These are phyloP conservation scores for Durio zibethinus DNA, from an alignment of 345 rosid species.

Conservation along the genomic window DNA sequence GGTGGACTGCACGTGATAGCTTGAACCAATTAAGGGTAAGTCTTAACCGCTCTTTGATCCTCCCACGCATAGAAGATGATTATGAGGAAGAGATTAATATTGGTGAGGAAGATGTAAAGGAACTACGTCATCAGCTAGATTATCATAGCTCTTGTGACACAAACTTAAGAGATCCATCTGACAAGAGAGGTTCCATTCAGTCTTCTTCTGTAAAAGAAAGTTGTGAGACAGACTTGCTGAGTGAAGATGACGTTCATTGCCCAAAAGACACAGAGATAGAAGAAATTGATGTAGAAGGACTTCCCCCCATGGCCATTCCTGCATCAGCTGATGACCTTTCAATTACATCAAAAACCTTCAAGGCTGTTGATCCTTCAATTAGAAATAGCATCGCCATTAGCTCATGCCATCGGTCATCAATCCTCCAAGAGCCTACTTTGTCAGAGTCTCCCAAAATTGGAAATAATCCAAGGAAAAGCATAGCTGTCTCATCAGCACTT, in stretches of 20 bases:
- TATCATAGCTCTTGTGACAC: conserved; percentile 45
- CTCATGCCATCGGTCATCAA: conserved; percentile 47
- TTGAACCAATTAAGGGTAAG: conserved; percentile 84
- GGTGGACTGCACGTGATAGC: conserved; percentile 65
- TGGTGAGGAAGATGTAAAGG: conserved; percentile 71
- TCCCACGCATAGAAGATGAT: conserved; percentile 53
- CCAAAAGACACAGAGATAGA: conserved; percentile 49
- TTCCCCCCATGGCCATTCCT: conserved; percentile 28
- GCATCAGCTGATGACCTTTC: conserved; percentile 25
- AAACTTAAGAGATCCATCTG: conserved; percentile 42
- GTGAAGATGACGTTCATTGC: conserved; percentile 50
- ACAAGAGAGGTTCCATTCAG: conserved; percentile 43
- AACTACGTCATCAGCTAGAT: conserved; percentile 62
- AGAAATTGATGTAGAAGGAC: conserved; percentile 37
- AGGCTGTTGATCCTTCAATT: conserved; percentile 31
- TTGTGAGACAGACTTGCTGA: conserved; percentile 54
- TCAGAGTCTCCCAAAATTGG: conserved; percentile 91
- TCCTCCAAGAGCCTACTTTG: conserved; percentile 70
- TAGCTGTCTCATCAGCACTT: conserved; percentile 45
- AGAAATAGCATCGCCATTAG: conserved; percentile 57
- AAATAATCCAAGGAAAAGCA: conserved; percentile 61
- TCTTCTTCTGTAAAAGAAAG: conserved; percentile 63
- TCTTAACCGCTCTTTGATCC: conserved; percentile 85
- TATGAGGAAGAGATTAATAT: conserved; percentile 55
- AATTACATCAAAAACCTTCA: conserved; percentile 24